phyloP scores from a whole-genome alignment of 306 rosid species.

The Trifolium fragiferum region DNA sequence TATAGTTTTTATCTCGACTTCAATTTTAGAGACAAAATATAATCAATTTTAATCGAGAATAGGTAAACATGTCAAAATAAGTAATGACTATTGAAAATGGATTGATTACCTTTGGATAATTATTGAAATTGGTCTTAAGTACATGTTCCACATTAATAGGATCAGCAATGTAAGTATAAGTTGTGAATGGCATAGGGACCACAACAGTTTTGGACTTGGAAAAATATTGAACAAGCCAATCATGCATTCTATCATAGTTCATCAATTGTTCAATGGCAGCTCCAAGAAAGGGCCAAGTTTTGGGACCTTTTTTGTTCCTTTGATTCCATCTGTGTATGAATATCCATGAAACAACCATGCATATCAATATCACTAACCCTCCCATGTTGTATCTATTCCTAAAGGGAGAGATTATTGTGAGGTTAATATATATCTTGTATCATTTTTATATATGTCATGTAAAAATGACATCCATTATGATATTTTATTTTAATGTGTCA shows the following conservation, averaged over 20 bases:
- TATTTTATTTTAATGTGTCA: conserved; percentile 5
- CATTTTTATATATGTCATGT: conserved; percentile 37
- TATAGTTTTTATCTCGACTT: no score
- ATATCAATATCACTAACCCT: conserved; percentile 44
- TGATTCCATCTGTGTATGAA: conserved; percentile 74
- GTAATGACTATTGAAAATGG: no score
- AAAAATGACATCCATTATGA: neutral
- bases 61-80: neutral
- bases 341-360: conserved; percentile 61
- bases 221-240: conserved; percentile 77
- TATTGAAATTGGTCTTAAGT: conserved; percentile 85
- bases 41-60: no score
- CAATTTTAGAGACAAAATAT: no score
- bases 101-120: conserved; percentile 75
- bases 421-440: conserved; percentile 26
- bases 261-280: conserved; percentile 78
- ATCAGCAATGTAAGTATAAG: conserved; percentile 90
- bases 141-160: conserved; percentile 86
- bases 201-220: conserved; percentile 65
- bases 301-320: conserved; percentile 76
- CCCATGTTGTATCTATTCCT: conserved; percentile 47
- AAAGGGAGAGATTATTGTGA: conserved; percentile 18
- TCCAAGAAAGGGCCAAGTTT: conserved; percentile 90
- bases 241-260: conserved; percentile 88
- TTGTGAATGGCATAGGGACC: conserved; percentile 90